Conservation (phyloP, 768 basidiomycete species). For the Xanthoconium stramineum region DNA sequence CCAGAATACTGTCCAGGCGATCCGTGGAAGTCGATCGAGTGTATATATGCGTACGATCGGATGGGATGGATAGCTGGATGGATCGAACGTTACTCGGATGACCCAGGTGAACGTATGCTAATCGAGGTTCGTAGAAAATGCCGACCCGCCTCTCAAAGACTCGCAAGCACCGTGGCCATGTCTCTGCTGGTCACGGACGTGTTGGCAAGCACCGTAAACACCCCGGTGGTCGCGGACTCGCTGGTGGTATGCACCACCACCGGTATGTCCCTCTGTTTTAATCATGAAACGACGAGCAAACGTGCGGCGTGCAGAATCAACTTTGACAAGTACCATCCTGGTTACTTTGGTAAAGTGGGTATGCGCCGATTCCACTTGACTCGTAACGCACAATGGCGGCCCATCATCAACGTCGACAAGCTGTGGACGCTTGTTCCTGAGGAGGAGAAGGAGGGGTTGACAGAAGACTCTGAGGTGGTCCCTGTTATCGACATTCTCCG, state of each 20-base stretch:
- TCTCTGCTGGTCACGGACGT: conserved; percentile 99
- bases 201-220: conserved; percentile 99
- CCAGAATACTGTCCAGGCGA: conserved; percentile 9
- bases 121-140: conserved; percentile 55
- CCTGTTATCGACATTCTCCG: conserved; percentile 90
- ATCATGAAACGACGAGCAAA: background rate
- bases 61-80: conserved; percentile 52
- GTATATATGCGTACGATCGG: conserved; percentile 14
- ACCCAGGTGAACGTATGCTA: conserved; percentile 18
- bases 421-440: conserved; percentile 88
- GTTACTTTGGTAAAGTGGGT: conserved; percentile 99
- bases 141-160: conserved; percentile 96
- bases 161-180: conserved; percentile 98
- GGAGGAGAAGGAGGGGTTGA: conserved; percentile 77
- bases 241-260: conserved; percentile 99
- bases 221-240: conserved; percentile 99
- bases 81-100: conserved; percentile 35
- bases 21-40: conserved; percentile 13
- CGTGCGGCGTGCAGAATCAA: conserved; percentile 60
- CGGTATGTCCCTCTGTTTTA: conserved; percentile 50
- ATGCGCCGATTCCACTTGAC: conserved; percentile 98
- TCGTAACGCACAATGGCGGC: conserved; percentile 87
- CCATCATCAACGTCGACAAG: conserved; percentile 98
- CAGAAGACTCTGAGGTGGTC: conserved; percentile 73
- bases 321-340: conserved; percentile 99